Percentiles rank a stretch among this genome's conserved stretches.
Evolutionary conservation across 2,329 filamentous ascomycete genomes (phyloP).

Genomic region (Aspergillus clavatus): DNA sequence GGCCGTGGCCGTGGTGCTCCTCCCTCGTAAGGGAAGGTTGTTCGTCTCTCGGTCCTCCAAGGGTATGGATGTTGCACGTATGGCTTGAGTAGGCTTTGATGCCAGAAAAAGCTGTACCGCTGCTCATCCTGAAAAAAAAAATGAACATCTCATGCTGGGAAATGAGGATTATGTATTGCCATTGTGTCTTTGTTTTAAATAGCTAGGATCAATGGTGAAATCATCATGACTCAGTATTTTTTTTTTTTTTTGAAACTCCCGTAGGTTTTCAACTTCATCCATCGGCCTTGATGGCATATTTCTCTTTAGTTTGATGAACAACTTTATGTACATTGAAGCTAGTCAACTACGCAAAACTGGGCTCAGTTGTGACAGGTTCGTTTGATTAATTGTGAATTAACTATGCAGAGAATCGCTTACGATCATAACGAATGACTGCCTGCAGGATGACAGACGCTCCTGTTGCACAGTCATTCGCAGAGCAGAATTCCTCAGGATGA

Average conservation of each 20-base stretch:
- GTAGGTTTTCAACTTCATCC: too few relatives aligned
- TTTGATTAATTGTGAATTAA: background rate
- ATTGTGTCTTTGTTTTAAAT: constrained; percentile 22
- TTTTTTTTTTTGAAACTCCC: too few relatives aligned
- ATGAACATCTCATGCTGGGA: constrained; percentile 15
- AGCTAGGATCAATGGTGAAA: constrained; percentile 32
- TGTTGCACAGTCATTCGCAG: constrained; percentile 54
- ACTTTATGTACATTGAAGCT: too few relatives aligned
- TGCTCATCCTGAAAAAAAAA: constrained; percentile 22
- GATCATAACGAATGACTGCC: constrained; percentile 32
- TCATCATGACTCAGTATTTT: constrained; percentile 18
- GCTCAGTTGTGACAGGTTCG: background rate
- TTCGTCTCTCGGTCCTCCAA: constrained; percentile 31
- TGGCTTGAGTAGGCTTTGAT: constrained; percentile 27
- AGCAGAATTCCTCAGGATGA: constrained; percentile 59
- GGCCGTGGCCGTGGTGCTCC: constrained; percentile 80
- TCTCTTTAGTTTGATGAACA: too few relatives aligned
- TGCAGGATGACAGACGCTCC: constrained; percentile 45
- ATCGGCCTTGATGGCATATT: too few relatives aligned
- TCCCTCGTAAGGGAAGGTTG: constrained; percentile 45
- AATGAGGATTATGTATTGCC: constrained; percentile 23
- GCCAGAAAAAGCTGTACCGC: constrained; percentile 24
- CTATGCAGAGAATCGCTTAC: constrained; percentile 37
- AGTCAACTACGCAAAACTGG: background rate
- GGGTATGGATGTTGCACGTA: constrained; percentile 24